Evolutionary conservation across 1,139 yeast species (phyloP).

Genomic region (Candida tropicalis): DNA sequence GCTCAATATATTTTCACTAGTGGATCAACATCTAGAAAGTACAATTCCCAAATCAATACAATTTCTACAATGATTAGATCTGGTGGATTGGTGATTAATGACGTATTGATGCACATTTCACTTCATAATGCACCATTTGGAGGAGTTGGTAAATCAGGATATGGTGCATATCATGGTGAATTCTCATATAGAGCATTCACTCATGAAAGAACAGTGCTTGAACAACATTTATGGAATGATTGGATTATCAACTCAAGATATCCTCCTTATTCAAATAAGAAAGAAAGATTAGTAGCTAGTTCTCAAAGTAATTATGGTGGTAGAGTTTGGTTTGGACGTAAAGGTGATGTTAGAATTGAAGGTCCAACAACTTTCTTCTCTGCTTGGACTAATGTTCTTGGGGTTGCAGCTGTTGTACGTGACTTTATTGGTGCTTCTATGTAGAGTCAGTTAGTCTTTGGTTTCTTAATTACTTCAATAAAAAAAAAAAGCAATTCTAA

Average conservation of each 20-base stretch:
- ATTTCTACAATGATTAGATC: constrained; percentile 63
- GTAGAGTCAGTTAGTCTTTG: neutral
- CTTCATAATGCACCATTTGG: constrained; percentile 81
- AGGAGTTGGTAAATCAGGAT: constrained; percentile 84
- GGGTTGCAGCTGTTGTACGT: constrained; percentile 11
- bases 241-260: constrained; percentile 58
- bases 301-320: constrained; percentile 23
- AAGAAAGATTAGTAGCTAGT: constrained; percentile 29
- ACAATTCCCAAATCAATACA: constrained; percentile 50
- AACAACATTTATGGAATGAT: constrained; percentile 72
- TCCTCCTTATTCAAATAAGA: constrained; percentile 57
- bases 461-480: neutral
- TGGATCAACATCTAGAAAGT: constrained; percentile 30
- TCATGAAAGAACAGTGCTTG: constrained; percentile 70
- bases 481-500: neutral
- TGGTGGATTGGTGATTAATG: constrained; percentile 76
- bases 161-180: constrained; percentile 78
- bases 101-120: constrained; percentile 70
- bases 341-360: constrained; percentile 32
- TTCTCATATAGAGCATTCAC: constrained; percentile 73
- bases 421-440: constrained; percentile 11
- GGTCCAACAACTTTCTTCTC: constrained; percentile 41
- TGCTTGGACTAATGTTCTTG: constrained; percentile 33
- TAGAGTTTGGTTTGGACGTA: constrained; percentile 39
- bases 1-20: constrained; percentile 76